Conservation (phyloP, 2,329 filamentous ascomycete species). For the Lasiodiplodia hormozganensis region DNA sequence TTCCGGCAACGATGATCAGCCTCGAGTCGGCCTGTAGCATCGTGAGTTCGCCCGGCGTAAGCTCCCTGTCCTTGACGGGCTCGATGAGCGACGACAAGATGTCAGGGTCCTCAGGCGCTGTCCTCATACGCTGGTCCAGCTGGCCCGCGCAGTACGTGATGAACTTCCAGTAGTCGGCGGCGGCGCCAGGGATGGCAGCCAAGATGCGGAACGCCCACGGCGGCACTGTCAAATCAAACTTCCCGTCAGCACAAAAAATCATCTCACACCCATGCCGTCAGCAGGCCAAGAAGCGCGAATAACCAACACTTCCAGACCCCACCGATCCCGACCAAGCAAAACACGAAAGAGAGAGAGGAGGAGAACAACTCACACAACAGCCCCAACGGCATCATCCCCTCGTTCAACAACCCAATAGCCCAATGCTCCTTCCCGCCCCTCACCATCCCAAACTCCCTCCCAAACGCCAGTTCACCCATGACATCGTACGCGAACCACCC, state of each 20-base stretch:
- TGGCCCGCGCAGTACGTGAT: conserved; percentile 40
- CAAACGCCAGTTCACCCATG: conserved; percentile 57
- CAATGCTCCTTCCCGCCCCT: conserved; percentile 36
- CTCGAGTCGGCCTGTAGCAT: conserved; percentile 43
- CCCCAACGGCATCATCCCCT: conserved; percentile 19
- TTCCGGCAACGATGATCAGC: conserved; percentile 43
- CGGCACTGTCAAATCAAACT: background rate
- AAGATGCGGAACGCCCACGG: conserved; percentile 46
- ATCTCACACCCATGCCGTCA: background rate
- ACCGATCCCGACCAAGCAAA: too few relatives aligned
- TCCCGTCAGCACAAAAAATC: background rate
- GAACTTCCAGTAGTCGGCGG: conserved; percentile 39
- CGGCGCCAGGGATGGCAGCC: conserved; percentile 40
- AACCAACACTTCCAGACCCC: too few relatives aligned
- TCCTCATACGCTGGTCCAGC: conserved; percentile 35
- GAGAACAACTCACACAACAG: conserved; percentile 1
- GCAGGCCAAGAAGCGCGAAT: too few relatives aligned
- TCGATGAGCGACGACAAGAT: conserved; percentile 23
- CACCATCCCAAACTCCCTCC: conserved; percentile 51
- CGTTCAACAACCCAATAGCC: conserved; percentile 38
- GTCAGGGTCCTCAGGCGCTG: conserved; percentile 8
- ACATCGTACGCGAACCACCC: conserved; percentile 57
- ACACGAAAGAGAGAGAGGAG: background rate
- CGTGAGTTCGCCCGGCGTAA: background rate
- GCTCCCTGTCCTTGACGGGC: background rate